phyloP scores from a whole-genome alignment of 2,329 filamentous ascomycete species.

The Plenodomus lindquistii region DNA sequence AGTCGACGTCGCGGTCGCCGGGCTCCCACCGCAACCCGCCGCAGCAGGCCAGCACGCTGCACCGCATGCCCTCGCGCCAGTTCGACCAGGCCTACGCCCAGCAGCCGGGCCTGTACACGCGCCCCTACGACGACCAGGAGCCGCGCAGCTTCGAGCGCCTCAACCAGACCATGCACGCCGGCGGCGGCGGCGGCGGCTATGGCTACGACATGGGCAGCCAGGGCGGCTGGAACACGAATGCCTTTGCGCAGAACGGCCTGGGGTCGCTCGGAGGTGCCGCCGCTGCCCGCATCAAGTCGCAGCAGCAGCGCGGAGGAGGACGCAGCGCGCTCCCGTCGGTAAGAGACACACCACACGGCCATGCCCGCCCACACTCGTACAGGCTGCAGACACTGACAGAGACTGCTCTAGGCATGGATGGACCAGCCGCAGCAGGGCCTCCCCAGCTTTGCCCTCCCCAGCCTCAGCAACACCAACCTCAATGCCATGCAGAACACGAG shows the following conservation, averaged over 20 bases:
- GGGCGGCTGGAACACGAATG: conserved; percentile 81
- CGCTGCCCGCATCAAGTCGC: conserved; percentile 60
- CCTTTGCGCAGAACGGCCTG: conserved; percentile 69
- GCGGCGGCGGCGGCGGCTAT: conserved; percentile 55
- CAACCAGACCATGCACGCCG: conserved; percentile 59
- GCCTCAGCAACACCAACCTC: conserved; percentile 42
- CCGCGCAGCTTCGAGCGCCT: conserved; percentile 63
- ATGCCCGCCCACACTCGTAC: not conserved
- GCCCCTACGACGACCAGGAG: conserved; percentile 45
- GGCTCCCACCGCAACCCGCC: conserved; percentile 67
- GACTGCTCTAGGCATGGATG: conserved; percentile 62
- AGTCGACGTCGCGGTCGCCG: conserved; percentile 67
- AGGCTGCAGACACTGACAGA: conserved; percentile 11
- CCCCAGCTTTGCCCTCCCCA: conserved; percentile 47
- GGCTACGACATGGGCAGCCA: conserved; percentile 69
- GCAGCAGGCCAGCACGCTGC: conserved; percentile 56
- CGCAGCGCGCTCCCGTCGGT: conserved; percentile 71
- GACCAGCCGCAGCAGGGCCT: conserved; percentile 52
- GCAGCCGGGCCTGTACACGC: conserved; percentile 65
- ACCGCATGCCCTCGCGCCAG: conserved; percentile 74
- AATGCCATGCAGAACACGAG: conserved; percentile 46
- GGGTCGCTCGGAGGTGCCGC: conserved; percentile 59
- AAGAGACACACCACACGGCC: conserved; percentile 50
- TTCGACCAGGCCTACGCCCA: conserved; percentile 71
- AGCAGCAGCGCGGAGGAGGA: conserved; percentile 55